Conservation (phyloP, 768 basidiomycete species). For the Tulasnella sp. region DNA sequence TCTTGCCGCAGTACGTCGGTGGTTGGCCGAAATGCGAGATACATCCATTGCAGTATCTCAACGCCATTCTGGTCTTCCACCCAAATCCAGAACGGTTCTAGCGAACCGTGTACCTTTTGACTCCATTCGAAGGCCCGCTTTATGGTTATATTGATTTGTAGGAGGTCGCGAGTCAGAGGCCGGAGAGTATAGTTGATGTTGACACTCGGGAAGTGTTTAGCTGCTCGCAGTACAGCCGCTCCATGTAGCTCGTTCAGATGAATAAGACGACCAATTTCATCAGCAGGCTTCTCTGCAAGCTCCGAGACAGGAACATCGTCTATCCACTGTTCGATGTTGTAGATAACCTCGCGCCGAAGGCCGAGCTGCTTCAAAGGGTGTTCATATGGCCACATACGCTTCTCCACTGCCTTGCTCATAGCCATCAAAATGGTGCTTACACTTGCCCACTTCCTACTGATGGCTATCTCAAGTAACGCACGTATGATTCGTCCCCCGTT, state of each 20-base stretch:
- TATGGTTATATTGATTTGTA: constrained; percentile 58
- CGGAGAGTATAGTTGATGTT: constrained; percentile 53
- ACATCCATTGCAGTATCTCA: constrained; percentile 69
- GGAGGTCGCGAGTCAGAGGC: constrained; percentile 72
- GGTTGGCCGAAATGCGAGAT: constrained; percentile 55
- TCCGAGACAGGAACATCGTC: constrained; percentile 69
- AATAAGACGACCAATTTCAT: constrained; percentile 61
- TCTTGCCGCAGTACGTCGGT: constrained; percentile 49
- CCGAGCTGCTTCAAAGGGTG: constrained; percentile 77
- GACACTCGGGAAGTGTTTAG: constrained; percentile 71
- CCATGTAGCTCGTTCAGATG: constrained; percentile 83
- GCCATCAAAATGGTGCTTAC: constrained; percentile 68
- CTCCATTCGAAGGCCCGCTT: constrained; percentile 69
- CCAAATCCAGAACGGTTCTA: constrained; percentile 94
- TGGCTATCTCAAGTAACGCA: constrained; percentile 87
- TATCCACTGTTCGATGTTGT: constrained; percentile 65
- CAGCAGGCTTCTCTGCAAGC: constrained; percentile 50
- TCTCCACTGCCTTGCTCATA: constrained; percentile 87
- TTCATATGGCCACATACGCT: constrained; percentile 87
- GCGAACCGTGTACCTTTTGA: constrained; percentile 51
- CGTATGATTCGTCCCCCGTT: constrained; percentile 90
- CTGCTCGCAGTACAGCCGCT: constrained; percentile 58
- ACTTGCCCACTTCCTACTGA: constrained; percentile 85
- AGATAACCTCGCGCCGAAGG: constrained; percentile 62
- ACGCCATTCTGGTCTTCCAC: constrained; percentile 72